These are phyloP conservation scores for Cryomyces minteri DNA, from an alignment of 495 filamentous ascomycete species.

Conservation along the genomic window DNA sequence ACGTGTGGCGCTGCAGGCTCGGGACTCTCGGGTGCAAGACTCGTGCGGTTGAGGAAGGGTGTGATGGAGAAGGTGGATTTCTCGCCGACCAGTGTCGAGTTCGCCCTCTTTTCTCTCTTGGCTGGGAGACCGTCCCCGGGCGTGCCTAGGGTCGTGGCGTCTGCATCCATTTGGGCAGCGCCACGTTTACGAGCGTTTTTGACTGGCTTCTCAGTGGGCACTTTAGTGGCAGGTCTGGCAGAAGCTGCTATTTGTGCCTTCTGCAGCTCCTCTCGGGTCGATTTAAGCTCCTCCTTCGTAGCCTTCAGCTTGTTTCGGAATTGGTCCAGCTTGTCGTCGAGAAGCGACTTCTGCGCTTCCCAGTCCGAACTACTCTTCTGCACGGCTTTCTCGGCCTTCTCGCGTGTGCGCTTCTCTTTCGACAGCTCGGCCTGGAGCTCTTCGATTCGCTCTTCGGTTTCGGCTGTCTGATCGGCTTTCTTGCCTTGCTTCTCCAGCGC, in stretches of 20 bases:
- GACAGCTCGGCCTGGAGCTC: constrained; percentile 22
- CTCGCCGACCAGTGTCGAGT: constrained; percentile 39
- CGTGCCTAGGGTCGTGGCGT: constrained; percentile 40
- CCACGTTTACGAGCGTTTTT: constrained; percentile 30
- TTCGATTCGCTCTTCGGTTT: constrained; percentile 13
- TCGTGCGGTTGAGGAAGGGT: constrained; percentile 71
- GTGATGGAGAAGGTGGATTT: constrained; percentile 89
- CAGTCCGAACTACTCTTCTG: constrained; percentile 23
- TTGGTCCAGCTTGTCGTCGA: constrained; percentile 50
- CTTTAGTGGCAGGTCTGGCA: constrained; percentile 12
- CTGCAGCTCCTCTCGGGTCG: constrained; percentile 26
- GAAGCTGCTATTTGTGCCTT: constrained; percentile 25
- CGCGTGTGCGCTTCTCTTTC: constrained; percentile 24
- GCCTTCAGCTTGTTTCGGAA: constrained; percentile 46
- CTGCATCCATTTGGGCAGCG: constrained; percentile 23
- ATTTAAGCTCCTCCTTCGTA: constrained; percentile 52
- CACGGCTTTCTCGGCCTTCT: constrained; percentile 20
- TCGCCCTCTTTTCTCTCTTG: constrained; percentile 21
- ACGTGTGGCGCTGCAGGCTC: neutral
- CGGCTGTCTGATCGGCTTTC: constrained; percentile 4
- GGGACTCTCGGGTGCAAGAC: constrained; percentile 28
- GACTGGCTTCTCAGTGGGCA: constrained; percentile 6
- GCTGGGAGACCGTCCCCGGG: constrained; percentile 37
- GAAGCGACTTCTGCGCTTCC: constrained; percentile 33
- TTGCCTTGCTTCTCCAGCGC: constrained; percentile 9